phyloP scores from a whole-genome alignment of 305 asterid genomes.

The Nicotiana rustica region DNA sequence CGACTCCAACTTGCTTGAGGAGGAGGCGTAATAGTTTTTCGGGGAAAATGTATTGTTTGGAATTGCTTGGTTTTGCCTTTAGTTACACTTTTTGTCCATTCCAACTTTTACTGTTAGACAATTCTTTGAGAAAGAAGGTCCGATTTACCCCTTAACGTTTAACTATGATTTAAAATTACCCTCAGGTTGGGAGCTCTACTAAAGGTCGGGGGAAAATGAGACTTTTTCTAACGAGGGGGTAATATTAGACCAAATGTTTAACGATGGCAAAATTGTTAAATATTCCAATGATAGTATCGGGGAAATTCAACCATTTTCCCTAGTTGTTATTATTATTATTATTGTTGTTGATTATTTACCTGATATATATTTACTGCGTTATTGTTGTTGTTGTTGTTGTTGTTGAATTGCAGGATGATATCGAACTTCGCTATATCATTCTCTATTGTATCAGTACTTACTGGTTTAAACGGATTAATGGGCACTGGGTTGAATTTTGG shows the following conservation, averaged over 20 bases:
- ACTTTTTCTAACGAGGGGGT: not conserved
- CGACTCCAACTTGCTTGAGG: not conserved
- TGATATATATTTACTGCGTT: not conserved
- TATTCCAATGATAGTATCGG: not conserved
- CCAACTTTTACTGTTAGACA: not conserved
- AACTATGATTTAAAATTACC: not conserved
- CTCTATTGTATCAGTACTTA: slow-evolving; percentile 79
- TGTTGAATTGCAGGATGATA: slow-evolving; percentile 59
- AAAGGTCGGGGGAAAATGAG: not conserved
- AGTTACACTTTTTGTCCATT: not conserved
- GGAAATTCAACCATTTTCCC: not conserved
- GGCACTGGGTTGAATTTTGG: slow-evolving; percentile 82
- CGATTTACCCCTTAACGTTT: not conserved
- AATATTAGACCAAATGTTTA: too few species aligned
- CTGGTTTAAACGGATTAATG: slow-evolving; percentile 81
- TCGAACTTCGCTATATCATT: slow-evolving; percentile 89
- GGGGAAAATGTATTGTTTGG: not conserved
- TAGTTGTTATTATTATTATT: not conserved
- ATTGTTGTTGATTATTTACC: not conserved
- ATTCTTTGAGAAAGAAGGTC: not conserved
- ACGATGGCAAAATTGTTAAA: not conserved
- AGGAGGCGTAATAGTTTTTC: not conserved
- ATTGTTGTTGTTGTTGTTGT: not conserved
- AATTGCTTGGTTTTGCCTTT: not conserved
- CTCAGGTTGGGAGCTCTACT: not conserved